Conservation (phyloP, 2,329 filamentous ascomycete genomes). For the Mollisia scopiformis region DNA sequence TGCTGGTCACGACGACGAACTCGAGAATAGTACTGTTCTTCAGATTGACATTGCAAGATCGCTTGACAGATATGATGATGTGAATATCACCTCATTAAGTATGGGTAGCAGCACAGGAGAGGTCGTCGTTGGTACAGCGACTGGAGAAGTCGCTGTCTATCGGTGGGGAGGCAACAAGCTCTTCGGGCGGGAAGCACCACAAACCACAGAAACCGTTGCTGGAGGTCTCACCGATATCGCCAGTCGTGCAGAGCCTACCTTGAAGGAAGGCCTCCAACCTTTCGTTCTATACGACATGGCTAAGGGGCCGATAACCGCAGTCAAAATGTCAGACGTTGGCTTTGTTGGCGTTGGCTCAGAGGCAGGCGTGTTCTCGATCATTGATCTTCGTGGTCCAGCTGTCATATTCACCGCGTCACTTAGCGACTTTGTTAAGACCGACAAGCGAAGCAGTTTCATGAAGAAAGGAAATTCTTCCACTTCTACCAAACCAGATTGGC, state of each 20-base stretch:
- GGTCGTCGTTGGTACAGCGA: slow-evolving; percentile 77
- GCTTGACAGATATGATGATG: slow-evolving; percentile 74
- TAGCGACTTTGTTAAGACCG: slow-evolving; percentile 73
- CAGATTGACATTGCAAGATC: slow-evolving; percentile 88
- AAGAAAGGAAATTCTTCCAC: slow-evolving; percentile 54
- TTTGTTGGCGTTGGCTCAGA: slow-evolving; percentile 90
- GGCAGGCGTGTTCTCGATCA: slow-evolving; percentile 75
- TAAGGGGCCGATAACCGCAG: slow-evolving; percentile 76
- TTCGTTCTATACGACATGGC: slow-evolving; percentile 81
- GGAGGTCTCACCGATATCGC: slow-evolving; percentile 77
- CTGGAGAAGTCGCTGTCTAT: slow-evolving; percentile 86
- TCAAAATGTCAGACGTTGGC: slow-evolving; percentile 88
- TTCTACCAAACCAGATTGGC: slow-evolving; percentile 66
- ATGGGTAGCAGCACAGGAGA: slow-evolving; percentile 83
- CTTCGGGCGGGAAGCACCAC: slow-evolving; percentile 64
- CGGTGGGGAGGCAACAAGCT: slow-evolving; percentile 83
- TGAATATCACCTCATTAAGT: slow-evolving; percentile 79
- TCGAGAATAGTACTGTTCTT: slow-evolving; percentile 81
- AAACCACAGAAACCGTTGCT: slow-evolving; percentile 57
- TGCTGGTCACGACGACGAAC: slow-evolving; percentile 85
- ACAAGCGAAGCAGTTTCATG: slow-evolving; percentile 76
- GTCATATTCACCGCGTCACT: slow-evolving; percentile 79
- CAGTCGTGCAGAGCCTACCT: slow-evolving; percentile 67
- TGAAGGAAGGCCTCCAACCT: slow-evolving; percentile 83
- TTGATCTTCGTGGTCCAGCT: slow-evolving; percentile 85